A percentile compares a stretch with the other conserved stretches of the same genome.
Evolutionary conservation across 805 yeast genomes (phyloP).

Genomic region (Suhomyces sp.): DNA sequence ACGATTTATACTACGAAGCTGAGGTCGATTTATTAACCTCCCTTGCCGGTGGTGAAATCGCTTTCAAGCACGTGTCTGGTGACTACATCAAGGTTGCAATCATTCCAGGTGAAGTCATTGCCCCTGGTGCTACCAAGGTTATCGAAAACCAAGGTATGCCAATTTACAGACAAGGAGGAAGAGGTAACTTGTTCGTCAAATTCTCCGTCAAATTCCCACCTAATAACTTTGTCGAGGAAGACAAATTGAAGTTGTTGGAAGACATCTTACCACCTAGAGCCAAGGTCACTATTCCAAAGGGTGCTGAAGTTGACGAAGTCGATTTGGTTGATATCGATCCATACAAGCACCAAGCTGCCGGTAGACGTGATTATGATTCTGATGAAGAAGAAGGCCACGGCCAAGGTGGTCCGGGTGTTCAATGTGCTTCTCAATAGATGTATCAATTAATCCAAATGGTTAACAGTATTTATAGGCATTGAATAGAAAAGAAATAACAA

Average conservation of each 20-base stretch:
- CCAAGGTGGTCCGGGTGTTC: constrained; percentile 70
- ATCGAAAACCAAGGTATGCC: constrained; percentile 98
- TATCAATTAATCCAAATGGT: constrained; percentile 2
- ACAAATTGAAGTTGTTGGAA: constrained; percentile 70
- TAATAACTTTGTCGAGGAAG: constrained; percentile 69
- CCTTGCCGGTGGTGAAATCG: constrained; percentile 91
- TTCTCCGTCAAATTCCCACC: constrained; percentile 89
- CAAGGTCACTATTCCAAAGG: constrained; percentile 58
- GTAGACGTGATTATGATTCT: constrained; percentile 43
- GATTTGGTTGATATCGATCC: constrained; percentile 68
- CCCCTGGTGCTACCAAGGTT: constrained; percentile 80
- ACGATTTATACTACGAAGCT: constrained; percentile 80
- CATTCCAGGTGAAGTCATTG: constrained; percentile 87
- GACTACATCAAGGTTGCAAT: constrained; percentile 82
- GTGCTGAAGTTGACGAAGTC: constrained; percentile 78
- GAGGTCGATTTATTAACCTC: constrained; percentile 92
- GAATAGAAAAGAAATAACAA: background rate
- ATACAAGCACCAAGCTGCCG: constrained; percentile 47
- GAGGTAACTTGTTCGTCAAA: constrained; percentile 82
- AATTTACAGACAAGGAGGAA: constrained; percentile 78
- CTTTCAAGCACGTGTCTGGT: constrained; percentile 86
- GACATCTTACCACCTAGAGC: constrained; percentile 75
- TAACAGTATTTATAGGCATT: background rate
- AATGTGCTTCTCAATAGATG: constrained; percentile 87
- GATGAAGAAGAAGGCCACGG: constrained; percentile 40